Evolutionary conservation across 139 green algal genomes (phyloP).

Genomic region (Trebouxia sp.): DNA sequence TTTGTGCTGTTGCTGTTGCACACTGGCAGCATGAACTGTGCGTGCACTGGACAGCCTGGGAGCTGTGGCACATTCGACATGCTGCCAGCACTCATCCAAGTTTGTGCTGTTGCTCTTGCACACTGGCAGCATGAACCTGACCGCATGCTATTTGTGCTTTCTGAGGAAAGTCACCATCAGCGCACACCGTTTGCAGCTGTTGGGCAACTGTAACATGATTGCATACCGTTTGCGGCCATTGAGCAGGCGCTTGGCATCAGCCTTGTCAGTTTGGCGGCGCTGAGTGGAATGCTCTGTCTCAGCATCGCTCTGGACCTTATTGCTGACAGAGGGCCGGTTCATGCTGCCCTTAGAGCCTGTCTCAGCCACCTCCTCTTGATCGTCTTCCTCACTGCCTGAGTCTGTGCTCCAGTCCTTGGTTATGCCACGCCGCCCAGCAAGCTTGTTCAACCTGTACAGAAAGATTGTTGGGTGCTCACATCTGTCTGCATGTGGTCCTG

Average conservation of each 20-base stretch:
- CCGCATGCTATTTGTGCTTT: too few species aligned
- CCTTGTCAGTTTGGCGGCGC: not conserved
- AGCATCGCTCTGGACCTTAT: slow-evolving; percentile 18
- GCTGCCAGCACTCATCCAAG: too few species aligned
- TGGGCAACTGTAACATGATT: too few species aligned
- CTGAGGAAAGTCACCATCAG: too few species aligned
- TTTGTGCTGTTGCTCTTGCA: too few species aligned
- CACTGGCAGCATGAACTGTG: too few species aligned
- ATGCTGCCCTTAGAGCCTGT: slow-evolving; percentile 21
- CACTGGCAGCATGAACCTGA: too few species aligned
- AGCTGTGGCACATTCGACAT: too few species aligned
- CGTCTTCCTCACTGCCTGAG: not conserved
- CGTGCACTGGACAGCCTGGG: too few species aligned
- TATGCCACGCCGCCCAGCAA: slow-evolving; percentile 1
- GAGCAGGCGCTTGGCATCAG: not conserved
- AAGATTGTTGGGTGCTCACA: not conserved
- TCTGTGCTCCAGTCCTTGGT: slow-evolving; percentile 19
- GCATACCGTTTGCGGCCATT: not conserved
- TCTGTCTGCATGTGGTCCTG: too few species aligned
- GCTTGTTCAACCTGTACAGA: slow-evolving; percentile 18
- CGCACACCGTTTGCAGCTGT: too few species aligned
- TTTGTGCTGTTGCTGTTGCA: too few species aligned
- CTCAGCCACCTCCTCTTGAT: slow-evolving; percentile 3
- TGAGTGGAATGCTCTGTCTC: slow-evolving; percentile 28
- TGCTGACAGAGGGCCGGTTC: not conserved